Evolutionary conservation across 2,329 filamentous ascomycete genomes (phyloP), one percentile per base, ranked within the genome.

Genomic region (Pseudogymnoascus sp.): DNA sequence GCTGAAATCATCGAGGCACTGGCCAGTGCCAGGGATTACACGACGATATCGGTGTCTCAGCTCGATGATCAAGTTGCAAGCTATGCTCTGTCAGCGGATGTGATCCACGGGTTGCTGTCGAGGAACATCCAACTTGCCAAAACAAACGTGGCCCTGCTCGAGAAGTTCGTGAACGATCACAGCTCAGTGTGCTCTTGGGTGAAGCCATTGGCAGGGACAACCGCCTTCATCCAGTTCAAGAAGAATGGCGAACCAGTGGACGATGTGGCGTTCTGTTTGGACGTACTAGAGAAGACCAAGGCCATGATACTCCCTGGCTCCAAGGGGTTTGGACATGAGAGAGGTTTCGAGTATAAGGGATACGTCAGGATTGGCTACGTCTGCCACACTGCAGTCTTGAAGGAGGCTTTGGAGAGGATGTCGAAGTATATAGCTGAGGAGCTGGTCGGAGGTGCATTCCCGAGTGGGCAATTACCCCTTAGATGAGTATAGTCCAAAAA

Each of bases 41-140:
- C 90, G 3, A 91, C 89, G 25, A 95, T 95, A 68, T 89, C 87
- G 38, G 90, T 95, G 0, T 89, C 88, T n/a, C 84, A 87, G 69
- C 76, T 96, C 6, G 90, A 95, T 71, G 90, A 96, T 71, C 81
- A 83, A 58, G 79, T 96, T 9, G 91, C 90, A 2, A 81, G 83
- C 28, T 93, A 86, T 69, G 91, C 91, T 0, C 76, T 96, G 6
- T 82, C 82, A 9, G 75, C 82, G 1, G 75, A 78, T 35, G 86
- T 87, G 18, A 82, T 91, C n/a, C 78, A 87, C 64, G 76, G 74
- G 9, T 74, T 91, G 2, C 76, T 90, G 2, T 77, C 75, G 2
- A 78, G 85, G 14, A 91, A 91, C 68, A 80, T 86, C 50, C 75
- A 77, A 25, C 78, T 94, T 2, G 88, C 87, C 3, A 85, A 81